Base-by-base conservation (phyloP, 805 yeast species). In the Candida saitoana region DNA sequence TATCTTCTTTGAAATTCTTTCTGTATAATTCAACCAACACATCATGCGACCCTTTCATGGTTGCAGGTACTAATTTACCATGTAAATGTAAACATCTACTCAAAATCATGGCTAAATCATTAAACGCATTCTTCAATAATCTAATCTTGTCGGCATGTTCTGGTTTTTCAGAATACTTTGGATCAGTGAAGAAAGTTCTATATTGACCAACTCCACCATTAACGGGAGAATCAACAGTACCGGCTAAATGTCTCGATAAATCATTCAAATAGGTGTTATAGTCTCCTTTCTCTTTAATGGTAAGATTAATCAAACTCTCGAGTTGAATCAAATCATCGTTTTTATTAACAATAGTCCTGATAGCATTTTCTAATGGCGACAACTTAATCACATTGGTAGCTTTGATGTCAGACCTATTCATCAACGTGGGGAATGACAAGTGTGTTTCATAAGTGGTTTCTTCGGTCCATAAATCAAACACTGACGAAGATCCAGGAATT, bases 131-230 rank as follows among this genome's bases (percentile, higher is more conserved):
- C 46, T 56, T 66, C 57, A 73, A 66, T 46, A 66, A 58, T 40
- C 66, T 56, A 31, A 66, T 48, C 38, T 59, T 59, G 18, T 56
- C 52, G 3, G 53, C 54, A 40, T 64, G 58, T 18, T 59, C 63
- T 5, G 59, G 62, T 44, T 59, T 61, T 5, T 60, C 67, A 22
- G 54, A 60, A 40, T 63, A 62, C 39, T 59, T 59, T 1, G 61
- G 50, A 38, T 71, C 73, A 29, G 59, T 61, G 56, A 85, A 77
- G 57, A 88, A 87, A 2, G 76, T 76, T 42, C 90, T 73, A 62
- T 85, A 88, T 56, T 84, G 88, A 2, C 87, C 86, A 48, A 88
- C 86, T 44, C 96, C 96, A 27, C 96, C 96, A 57, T 88, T 88
- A 4, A 88, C 91, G 3, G 96, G 96, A 0, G 96, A 80, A 57